Conservation (phyloP, 2,329 filamentous ascomycete species). For the Ophidiomyces ophidiicola region DNA sequence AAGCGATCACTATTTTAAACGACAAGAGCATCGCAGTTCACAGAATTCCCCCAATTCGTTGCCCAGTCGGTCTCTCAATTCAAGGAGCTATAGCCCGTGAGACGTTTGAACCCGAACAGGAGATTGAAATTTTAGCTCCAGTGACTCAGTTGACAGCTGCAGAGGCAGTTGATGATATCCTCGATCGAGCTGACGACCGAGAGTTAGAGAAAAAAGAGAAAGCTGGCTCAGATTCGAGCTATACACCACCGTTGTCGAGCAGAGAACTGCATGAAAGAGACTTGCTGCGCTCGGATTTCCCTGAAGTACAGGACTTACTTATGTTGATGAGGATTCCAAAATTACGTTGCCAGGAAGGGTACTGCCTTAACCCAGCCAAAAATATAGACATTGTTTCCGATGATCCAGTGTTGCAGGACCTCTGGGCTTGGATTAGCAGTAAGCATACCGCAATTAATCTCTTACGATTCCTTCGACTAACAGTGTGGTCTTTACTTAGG, state of each 20-base stretch:
- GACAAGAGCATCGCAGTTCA: conserved; percentile 41
- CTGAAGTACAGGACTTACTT: conserved; percentile 31
- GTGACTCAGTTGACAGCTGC: conserved; percentile 22
- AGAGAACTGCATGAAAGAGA: conserved; percentile 29
- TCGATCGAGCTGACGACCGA: conserved; percentile 13
- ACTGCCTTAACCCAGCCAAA: conserved; percentile 41
- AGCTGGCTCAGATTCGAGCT: background rate
- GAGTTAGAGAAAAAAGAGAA: background rate
- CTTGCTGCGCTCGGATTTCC: conserved; percentile 22
- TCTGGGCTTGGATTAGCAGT: conserved; percentile 49
- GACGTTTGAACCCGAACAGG: conserved; percentile 14
- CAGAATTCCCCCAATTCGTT: conserved; percentile 34
- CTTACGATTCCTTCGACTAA: background rate
- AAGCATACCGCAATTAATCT: conserved; percentile 15
- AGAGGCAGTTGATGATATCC: conserved; percentile 23
- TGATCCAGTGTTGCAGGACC: conserved; percentile 43
- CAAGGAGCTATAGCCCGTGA: conserved; percentile 27
- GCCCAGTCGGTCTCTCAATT: conserved; percentile 29
- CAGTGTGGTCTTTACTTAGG: conserved; percentile 21
- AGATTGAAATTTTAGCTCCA: conserved; percentile 24
- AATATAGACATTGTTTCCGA: conserved; percentile 46
- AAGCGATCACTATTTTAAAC: conserved; percentile 42
- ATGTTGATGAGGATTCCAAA: conserved; percentile 32
- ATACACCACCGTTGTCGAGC: conserved; percentile 24
- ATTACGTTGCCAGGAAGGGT: conserved; percentile 43